Evolutionary conservation across 2,329 filamentous ascomycete genomes (phyloP).

Genomic region (Aspergillus brasiliensis): DNA sequence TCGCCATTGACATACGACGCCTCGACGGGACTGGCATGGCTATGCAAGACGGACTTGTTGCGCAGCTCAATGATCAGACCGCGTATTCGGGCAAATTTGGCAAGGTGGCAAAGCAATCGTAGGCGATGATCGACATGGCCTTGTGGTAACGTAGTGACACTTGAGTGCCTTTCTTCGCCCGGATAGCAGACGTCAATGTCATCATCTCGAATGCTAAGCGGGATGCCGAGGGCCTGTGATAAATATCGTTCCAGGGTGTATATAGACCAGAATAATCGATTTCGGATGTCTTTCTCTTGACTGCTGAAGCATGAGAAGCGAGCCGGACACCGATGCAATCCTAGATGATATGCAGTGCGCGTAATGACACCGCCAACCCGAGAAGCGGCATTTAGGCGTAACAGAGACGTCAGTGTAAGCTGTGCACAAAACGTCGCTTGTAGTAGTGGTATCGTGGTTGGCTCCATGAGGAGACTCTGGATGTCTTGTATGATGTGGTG

Average conservation of each 20-base stretch:
- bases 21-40: constrained; percentile 47
- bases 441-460: constrained; percentile 50
- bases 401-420: constrained; percentile 58
- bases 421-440: constrained; percentile 59
- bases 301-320: constrained; percentile 54
- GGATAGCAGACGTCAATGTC: constrained; percentile 62
- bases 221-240: constrained; percentile 59
- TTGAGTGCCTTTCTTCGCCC: constrained; percentile 48
- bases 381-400: constrained; percentile 60
- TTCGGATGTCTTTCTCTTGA: constrained; percentile 52
- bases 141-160: neutral
- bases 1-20: constrained; percentile 53
- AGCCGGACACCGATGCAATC: constrained; percentile 60
- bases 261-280: constrained; percentile 60
- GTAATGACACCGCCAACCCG: constrained; percentile 58
- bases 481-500: constrained; percentile 55
- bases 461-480: constrained; percentile 49
- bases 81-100: constrained; percentile 53
- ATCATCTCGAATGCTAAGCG: constrained; percentile 58
- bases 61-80: constrained; percentile 56
- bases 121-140: constrained; percentile 28
- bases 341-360: constrained; percentile 59
- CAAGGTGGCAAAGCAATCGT: constrained; percentile 43
- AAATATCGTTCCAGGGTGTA: constrained; percentile 59
- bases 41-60: constrained; percentile 54